phyloP scores from a whole-genome alignment of 192 early-diverging fungal species.

The Entomortierella beljakovae region DNA sequence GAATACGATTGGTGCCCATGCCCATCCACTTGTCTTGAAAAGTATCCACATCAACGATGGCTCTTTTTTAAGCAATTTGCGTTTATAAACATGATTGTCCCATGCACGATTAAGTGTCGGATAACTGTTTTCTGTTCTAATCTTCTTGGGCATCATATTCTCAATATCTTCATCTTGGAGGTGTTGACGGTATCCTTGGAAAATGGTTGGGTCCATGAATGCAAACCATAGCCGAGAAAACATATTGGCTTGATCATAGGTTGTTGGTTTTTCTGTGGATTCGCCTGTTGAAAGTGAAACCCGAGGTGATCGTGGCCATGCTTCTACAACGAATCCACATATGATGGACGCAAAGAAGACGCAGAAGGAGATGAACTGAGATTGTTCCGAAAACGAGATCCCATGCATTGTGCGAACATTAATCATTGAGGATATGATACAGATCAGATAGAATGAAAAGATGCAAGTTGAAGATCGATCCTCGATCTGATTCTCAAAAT shows the following conservation, averaged over 20 bases:
- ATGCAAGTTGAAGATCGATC: conserved; percentile 19
- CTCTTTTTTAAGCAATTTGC: background rate
- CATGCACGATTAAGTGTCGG: conserved; percentile 4
- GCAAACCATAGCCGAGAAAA: conserved; percentile 44
- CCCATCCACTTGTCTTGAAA: conserved; percentile 22
- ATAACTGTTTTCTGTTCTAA: conserved; percentile 15
- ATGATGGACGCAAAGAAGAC: conserved; percentile 21
- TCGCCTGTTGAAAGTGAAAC: background rate
- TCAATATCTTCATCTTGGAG: conserved; percentile 29
- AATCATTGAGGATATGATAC: conserved; percentile 18
- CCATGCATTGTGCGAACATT: conserved; percentile 27
- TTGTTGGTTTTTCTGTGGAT: conserved; percentile 10
- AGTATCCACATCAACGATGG: conserved; percentile 36
- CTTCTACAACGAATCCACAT: conserved; percentile 15
- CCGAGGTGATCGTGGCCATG: conserved; percentile 19
- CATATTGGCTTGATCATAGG: conserved; percentile 48
- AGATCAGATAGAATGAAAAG: conserved; percentile 9
- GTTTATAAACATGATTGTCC: conserved; percentile 16
- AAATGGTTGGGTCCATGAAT: conserved; percentile 40
- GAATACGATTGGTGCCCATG: conserved; percentile 31
- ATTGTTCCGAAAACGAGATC: background rate
- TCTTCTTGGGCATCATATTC: conserved; percentile 35
- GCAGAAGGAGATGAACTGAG: conserved; percentile 30
- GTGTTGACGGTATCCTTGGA: conserved; percentile 25
- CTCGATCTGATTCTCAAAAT: conserved; percentile 7